Percentiles rank a stretch among this genome's conserved stretches.
These are phyloP conservation scores for Rhipidocladum racemiflorum DNA, from an alignment of 176 grass and related monocot species.

Conservation along the genomic window DNA sequence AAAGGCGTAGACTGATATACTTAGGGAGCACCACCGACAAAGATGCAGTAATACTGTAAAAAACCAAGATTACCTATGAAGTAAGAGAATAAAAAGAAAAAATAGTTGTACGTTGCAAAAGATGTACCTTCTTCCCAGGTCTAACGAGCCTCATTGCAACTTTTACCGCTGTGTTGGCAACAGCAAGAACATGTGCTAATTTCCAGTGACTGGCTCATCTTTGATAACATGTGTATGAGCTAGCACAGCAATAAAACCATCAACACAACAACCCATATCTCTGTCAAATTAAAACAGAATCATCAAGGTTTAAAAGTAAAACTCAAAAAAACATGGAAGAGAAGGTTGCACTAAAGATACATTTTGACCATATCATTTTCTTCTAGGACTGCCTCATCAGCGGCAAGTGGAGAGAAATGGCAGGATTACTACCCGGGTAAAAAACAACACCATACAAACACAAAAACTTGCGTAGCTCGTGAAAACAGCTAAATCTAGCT, in stretches of 20 bases:
- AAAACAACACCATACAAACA: neutral
- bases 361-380: conserved; percentile 98
- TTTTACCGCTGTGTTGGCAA: conserved; percentile 87
- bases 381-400: conserved; percentile 67
- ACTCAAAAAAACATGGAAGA: neutral
- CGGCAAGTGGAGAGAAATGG: conserved; percentile 88
- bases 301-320: neutral
- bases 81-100: neutral
- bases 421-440: neutral
- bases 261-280: conserved; percentile 94
- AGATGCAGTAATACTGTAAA: neutral
- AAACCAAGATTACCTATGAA: neutral
- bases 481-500: conserved; percentile 9
- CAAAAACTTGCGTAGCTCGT: neutral
- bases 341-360: conserved; percentile 42
- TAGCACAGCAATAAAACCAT: conserved; percentile 99
- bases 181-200: conserved; percentile 83
- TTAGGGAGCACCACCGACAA: neutral
- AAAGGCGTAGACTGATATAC: neutral
- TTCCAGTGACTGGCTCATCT: conserved; percentile 66
- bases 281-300: conserved; percentile 41
- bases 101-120: neutral
- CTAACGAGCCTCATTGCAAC: conserved; percentile 89
- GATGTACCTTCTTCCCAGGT: conserved; percentile 85
- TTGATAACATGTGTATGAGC: conserved; percentile 85